Evolutionary conservation across 164 flowering plant species (phyloP).

Genomic region (Chimonanthus salicifolius): DNA sequence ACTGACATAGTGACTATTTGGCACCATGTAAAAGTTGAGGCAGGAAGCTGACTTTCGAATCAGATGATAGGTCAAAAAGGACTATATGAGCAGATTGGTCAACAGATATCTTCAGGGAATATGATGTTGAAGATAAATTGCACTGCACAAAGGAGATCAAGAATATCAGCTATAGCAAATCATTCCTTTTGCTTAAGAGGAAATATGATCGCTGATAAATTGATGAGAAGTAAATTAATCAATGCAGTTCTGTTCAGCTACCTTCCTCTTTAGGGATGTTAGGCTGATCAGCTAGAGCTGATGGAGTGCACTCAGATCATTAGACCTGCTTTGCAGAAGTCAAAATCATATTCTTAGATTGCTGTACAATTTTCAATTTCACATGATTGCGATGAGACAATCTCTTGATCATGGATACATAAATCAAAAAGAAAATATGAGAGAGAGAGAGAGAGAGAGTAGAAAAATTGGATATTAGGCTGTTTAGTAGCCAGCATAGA

Average conservation of each 20-base stretch:
- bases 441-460: no score
- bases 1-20: neutral
- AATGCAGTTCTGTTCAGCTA: conserved; percentile 8
- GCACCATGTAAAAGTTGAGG: neutral
- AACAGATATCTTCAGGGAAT: conserved; percentile 12
- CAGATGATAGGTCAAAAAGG: neutral
- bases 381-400: neutral
- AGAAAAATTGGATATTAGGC: no score
- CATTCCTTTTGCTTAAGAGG: neutral
- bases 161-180: no score
- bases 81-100: neutral
- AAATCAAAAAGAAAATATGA: no score
- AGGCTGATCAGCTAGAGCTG: conserved; percentile 85
- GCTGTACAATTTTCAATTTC: neutral
- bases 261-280: conserved; percentile 80
- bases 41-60: neutral
- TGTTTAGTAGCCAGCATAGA: no score
- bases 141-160: conserved; percentile 10
- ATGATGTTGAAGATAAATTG: conserved; percentile 19
- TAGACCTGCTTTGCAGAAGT: no score
- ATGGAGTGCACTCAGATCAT: conserved; percentile 56
- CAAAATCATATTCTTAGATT: neutral
- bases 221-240: neutral
- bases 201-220: neutral
- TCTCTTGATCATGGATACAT: neutral